Evolutionary conservation across 2,329 filamentous ascomycete species (phyloP).

Genomic region (Anthostomella pinea): DNA sequence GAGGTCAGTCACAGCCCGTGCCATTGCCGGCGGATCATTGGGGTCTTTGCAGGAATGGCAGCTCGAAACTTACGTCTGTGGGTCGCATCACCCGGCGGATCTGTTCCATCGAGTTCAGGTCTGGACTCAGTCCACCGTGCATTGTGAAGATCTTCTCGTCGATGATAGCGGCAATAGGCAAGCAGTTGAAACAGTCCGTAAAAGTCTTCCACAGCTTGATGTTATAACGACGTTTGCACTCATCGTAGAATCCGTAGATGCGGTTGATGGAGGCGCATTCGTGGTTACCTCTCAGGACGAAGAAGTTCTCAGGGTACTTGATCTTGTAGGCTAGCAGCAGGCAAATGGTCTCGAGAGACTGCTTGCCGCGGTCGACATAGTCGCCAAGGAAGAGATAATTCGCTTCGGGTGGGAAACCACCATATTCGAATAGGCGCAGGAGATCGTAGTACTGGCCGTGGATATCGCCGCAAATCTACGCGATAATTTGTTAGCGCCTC

Average conservation of each 20-base stretch:
- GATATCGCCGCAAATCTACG: conserved; percentile 96
- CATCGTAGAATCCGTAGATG: conserved; percentile 97
- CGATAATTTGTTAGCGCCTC: too few relatives aligned
- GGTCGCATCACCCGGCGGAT: conserved; percentile 98
- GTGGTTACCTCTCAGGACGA: conserved; percentile 89
- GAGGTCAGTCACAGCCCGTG: conserved; percentile 29
- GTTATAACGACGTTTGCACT: conserved; percentile 94
- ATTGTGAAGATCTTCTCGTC: conserved; percentile 99
- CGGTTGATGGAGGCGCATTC: conserved; percentile 95
- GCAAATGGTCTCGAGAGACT: conserved; percentile 91
- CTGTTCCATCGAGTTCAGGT: conserved; percentile 99
- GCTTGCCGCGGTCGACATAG: conserved; percentile 95
- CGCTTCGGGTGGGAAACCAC: conserved; percentile 95
- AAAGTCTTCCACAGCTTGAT: conserved; percentile 99
- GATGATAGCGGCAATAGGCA: conserved; percentile 95
- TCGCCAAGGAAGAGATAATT: conserved; percentile 99
- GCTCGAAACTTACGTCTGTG: conserved; percentile 75
- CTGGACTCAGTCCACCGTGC: conserved; percentile 95
- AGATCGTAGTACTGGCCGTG: conserved; percentile 99
- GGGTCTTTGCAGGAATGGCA: background rate
- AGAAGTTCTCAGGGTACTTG: conserved; percentile 97
- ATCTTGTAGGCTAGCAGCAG: conserved; percentile 94
- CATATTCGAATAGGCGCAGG: conserved; percentile 94
- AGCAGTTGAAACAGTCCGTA: conserved; percentile 91
- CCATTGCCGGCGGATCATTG: conserved; percentile 26